These are phyloP conservation scores for Rhizopogon salebrosus DNA, from an alignment of 768 basidiomycete species.

Conservation along the genomic window DNA sequence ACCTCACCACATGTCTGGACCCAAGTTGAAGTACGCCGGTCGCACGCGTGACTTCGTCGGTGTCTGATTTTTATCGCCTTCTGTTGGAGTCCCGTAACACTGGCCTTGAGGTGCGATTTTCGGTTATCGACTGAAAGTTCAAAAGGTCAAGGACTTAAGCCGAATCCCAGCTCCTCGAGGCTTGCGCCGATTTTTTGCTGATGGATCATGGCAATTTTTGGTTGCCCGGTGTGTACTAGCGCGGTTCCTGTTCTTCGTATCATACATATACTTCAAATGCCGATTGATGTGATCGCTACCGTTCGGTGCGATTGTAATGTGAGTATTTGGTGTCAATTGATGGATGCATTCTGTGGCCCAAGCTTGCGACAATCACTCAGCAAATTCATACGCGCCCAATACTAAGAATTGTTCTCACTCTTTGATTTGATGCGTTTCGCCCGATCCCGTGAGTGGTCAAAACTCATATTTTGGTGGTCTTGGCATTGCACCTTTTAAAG, in stretches of 20 bases:
- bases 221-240: no score
- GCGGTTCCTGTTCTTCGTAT: no score
- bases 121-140: background rate
- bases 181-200: no score
- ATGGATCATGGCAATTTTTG: no score
- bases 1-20: background rate
- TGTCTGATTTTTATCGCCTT: background rate
- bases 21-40: background rate
- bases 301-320: background rate
- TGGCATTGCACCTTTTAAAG: background rate
- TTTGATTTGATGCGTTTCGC: background rate
- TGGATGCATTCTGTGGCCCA: no score
- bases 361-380: background rate
- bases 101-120: background rate
- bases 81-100: no score
- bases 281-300: background rate
- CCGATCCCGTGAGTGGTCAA: background rate
- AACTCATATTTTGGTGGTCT: background rate
- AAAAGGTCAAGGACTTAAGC: no score
- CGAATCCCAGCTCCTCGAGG: no score
- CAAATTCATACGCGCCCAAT: no score
- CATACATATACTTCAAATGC: background rate
- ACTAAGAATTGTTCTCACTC: background rate
- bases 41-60: background rate
- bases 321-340: background rate